Percentiles rank a stretch among this genome's conserved stretches.
Evolutionary conservation across 192 early-diverging fungal species (phyloP).

Genomic region (Coemansia sp.): DNA sequence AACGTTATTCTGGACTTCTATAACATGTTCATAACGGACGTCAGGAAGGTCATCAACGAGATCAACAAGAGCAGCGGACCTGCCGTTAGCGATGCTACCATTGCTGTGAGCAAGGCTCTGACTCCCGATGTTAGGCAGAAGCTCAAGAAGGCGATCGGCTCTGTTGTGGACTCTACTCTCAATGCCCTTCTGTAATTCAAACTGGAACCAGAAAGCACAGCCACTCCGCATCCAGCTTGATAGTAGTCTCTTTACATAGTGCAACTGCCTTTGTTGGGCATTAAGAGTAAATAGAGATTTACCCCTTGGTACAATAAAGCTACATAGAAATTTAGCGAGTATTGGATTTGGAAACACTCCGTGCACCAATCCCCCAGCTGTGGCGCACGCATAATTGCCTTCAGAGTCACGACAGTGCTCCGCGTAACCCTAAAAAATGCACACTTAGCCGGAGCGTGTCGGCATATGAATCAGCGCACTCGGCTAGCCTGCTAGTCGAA

Average conservation of each 20-base stretch:
- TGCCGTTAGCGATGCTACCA: slow-evolving; percentile 34
- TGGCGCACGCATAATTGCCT: neutral
- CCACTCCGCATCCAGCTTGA: neutral
- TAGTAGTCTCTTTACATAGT: neutral
- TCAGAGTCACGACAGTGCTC: neutral
- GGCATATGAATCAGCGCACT: neutral
- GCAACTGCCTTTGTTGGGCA: neutral
- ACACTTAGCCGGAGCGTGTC: neutral
- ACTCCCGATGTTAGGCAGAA: slow-evolving; percentile 54
- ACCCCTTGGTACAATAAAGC: neutral
- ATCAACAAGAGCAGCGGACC: slow-evolving; percentile 48
- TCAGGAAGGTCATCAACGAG: slow-evolving; percentile 32
- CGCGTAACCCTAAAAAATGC: neutral
- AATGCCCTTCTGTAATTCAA: slow-evolving; percentile 38
- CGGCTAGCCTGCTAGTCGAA: neutral
- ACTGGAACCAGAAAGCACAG: neutral
- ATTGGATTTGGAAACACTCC: neutral
- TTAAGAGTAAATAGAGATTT: neutral
- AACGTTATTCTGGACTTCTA: slow-evolving; percentile 18
- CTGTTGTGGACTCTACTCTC: slow-evolving; percentile 46
- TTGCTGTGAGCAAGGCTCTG: slow-evolving; percentile 41
- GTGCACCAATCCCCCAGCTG: neutral
- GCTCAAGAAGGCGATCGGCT: slow-evolving; percentile 52
- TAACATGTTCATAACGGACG: slow-evolving; percentile 16
- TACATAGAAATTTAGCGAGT: neutral